Evolutionary conservation across 148 eudicot species (phyloP).

Genomic region (Rhododendron kiyosumense): DNA sequence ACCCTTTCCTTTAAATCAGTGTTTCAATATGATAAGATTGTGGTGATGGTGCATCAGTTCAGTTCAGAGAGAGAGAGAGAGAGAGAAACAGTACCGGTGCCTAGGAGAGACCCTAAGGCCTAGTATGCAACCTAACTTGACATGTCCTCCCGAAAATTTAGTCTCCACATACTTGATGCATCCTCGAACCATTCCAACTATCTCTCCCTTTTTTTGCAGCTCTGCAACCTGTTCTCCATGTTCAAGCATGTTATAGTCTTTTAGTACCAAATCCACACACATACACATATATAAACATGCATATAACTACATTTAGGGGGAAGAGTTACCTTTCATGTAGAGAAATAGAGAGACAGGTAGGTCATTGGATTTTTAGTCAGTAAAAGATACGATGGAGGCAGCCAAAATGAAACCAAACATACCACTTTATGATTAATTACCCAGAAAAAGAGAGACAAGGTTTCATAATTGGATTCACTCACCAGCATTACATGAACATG

Average conservation of each 20-base stretch:
- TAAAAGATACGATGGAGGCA: background rate
- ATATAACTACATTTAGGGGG: background rate
- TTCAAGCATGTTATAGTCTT: background rate
- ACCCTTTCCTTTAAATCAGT: background rate
- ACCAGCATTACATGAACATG: constrained; percentile 16
- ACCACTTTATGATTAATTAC: background rate
- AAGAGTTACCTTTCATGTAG: background rate
- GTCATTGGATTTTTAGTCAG: background rate
- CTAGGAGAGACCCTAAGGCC: constrained; percentile 16
- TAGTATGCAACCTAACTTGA: constrained; percentile 13
- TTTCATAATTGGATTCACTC: background rate
- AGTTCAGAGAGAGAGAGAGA: background rate
- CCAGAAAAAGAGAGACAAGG: background rate
- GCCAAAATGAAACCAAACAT: background rate
- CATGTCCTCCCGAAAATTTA: constrained; percentile 5
- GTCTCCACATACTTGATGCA: constrained; percentile 16
- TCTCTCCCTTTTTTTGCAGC: constrained; percentile 7
- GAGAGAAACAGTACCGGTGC: background rate
- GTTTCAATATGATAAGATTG: background rate
- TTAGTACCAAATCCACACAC: background rate
- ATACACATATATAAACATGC: background rate
- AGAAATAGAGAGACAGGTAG: background rate
- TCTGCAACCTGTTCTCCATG: constrained; percentile 14
- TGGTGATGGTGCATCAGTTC: background rate
- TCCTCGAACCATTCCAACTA: constrained; percentile 9